These are phyloP conservation scores for Silene coronaria DNA, from an alignment of 179 eudicot genomes.

Conservation along the genomic window DNA sequence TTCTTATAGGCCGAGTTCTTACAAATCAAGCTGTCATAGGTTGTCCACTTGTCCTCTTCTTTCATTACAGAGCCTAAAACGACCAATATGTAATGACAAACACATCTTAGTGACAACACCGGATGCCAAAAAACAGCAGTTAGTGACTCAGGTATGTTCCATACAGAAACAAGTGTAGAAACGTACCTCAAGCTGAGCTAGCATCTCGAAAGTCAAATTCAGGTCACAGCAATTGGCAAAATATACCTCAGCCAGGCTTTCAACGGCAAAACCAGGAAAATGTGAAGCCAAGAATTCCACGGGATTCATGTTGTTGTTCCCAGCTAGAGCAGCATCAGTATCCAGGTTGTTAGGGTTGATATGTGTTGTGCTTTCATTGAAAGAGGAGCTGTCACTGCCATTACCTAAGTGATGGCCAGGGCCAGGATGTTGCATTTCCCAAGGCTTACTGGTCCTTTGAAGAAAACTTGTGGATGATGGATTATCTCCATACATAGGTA, in stretches of 20 bases:
- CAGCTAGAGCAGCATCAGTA: conserved; percentile 39
- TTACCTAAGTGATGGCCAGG: conserved; percentile 45
- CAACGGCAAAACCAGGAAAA: conserved; percentile 91
- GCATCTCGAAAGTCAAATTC: conserved; percentile 80
- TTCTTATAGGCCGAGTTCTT: not conserved
- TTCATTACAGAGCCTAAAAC: not conserved
- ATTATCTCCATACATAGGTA: conserved; percentile 44
- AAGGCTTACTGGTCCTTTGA: conserved; percentile 40
- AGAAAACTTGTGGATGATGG: conserved; percentile 42
- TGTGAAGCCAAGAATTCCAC: conserved; percentile 76
- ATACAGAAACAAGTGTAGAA: conserved; percentile 7
- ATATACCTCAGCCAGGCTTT: conserved; percentile 85
- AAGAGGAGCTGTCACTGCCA: conserved; percentile 37
- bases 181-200: conserved; percentile 92
- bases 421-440: conserved; percentile 47
- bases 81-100: not conserved
- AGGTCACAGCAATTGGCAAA: conserved; percentile 78
- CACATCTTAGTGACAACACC: not conserved
- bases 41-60: conserved; percentile 1
- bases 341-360: conserved; percentile 34
- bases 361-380: conserved; percentile 34
- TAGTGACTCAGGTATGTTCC: not conserved
- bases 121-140: not conserved
- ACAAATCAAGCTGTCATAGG: not conserved
- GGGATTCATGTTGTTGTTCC: conserved; percentile 45